Percentiles rank a stretch among this genome's conserved stretches.
These are phyloP conservation scores for Haematococcus sp. DNA, from an alignment of 139 green algal genomes.

Conservation along the genomic window DNA sequence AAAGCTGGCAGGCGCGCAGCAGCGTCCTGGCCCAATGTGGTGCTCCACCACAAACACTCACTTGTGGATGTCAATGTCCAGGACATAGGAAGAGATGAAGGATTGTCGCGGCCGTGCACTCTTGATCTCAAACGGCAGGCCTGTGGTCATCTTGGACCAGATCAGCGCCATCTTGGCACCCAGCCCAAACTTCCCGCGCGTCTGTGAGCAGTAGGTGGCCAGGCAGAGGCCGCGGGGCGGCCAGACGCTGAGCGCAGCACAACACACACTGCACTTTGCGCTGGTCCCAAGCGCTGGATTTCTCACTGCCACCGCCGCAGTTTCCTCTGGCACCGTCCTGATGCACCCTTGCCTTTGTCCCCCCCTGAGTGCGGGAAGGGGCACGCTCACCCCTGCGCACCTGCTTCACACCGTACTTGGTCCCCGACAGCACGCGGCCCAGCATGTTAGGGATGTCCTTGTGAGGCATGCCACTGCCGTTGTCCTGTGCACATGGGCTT, in stretches of 20 bases:
- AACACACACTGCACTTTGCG: no score
- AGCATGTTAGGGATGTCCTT: slow-evolving; percentile 95
- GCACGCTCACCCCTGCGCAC: background rate
- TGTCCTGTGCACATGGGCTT: no score
- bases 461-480: slow-evolving; percentile 92
- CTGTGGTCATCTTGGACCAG: slow-evolving; percentile 94
- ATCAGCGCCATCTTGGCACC: slow-evolving; percentile 98
- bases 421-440: slow-evolving; percentile 86
- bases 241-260: no score
- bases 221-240: no score
- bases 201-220: slow-evolving; percentile 56
- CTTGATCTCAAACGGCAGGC: slow-evolving; percentile 86
- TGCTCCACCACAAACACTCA: slow-evolving; percentile 13
- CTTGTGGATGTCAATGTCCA: slow-evolving; percentile 96
- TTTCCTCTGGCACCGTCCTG: no score
- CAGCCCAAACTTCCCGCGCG: slow-evolving; percentile 94
- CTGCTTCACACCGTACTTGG: slow-evolving; percentile 92
- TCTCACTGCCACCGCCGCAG: no score
- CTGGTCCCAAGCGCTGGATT: no score
- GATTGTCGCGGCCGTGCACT: slow-evolving; percentile 49
- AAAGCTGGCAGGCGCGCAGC: no score
- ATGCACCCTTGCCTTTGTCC: background rate
- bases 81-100: slow-evolving; percentile 75
- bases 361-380: no score
- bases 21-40: no score